These are phyloP conservation scores for Anthracocystis panici-leucophaei DNA, from an alignment of 1,284 basidiomycete species.

Conservation along the genomic window DNA sequence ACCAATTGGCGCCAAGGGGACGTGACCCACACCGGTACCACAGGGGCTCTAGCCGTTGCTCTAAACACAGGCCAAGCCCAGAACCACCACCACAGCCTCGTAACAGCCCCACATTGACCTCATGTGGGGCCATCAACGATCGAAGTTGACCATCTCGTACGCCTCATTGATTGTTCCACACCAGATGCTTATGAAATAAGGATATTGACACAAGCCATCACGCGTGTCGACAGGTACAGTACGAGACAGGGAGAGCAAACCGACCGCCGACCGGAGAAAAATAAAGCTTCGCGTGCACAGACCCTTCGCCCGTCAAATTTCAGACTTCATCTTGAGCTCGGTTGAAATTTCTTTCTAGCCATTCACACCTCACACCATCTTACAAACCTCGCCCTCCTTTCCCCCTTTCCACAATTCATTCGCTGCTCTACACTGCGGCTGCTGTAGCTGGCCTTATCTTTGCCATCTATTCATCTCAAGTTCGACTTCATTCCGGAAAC, in stretches of 20 bases:
- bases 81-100: not conserved
- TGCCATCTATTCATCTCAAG: constrained; percentile 1
- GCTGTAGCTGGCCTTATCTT: constrained; percentile 18
- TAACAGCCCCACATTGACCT: not conserved
- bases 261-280: not conserved
- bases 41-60: not conserved
- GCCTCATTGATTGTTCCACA: not conserved
- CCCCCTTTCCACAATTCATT: constrained; percentile 6
- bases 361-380: constrained; percentile 2
- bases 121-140: not conserved
- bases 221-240: constrained; percentile 12
- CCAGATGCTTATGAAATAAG: constrained; percentile 1
- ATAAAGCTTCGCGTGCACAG: constrained; percentile 12
- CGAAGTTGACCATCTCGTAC: not conserved
- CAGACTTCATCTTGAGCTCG: not conserved
- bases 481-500: constrained; percentile 7
- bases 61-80: not conserved
- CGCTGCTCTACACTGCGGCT: constrained; percentile 4
- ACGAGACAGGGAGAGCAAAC: not conserved
- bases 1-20: not conserved
- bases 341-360: not conserved
- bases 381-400: not conserved
- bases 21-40: not conserved
- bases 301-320: constrained; percentile 1
- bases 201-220: constrained; percentile 1